Percentiles rank a stretch among this genome's conserved stretches.
phyloP scores from a whole-genome alignment of 169 alveolate species.

The Besnoitia besnoiti region DNA sequence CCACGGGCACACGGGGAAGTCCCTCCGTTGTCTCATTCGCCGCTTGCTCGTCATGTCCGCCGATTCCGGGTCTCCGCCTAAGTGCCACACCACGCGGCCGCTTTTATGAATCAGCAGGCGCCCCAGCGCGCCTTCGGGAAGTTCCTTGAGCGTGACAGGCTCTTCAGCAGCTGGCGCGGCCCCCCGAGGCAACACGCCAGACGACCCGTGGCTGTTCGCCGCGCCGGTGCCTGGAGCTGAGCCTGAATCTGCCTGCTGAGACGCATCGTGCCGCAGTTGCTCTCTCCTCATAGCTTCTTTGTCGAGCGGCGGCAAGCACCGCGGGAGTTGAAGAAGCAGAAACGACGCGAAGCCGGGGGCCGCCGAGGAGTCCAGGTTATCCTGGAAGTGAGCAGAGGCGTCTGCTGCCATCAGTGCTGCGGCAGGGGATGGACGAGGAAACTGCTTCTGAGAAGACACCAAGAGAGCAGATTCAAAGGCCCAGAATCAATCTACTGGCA shows the following conservation, averaged over 20 bases:
- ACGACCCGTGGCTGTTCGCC: no score
- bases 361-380: background rate
- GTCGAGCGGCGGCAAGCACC: background rate
- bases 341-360: background rate
- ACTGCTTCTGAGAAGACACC: background rate
- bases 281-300: background rate
- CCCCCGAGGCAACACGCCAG: background rate
- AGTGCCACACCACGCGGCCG: background rate
- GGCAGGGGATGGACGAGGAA: background rate
- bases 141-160: background rate
- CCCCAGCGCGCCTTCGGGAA: background rate
- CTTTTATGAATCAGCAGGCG: background rate
- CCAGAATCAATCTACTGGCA: no score
- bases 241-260: background rate
- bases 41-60: background rate
- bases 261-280: background rate
- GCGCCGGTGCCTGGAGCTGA: background rate
- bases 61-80: background rate
- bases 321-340: slow-evolving; percentile 3
- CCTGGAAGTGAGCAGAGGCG: background rate
- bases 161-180: background rate
- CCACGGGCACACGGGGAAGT: background rate
- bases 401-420: background rate
- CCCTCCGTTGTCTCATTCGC: background rate
- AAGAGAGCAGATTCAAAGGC: no score